Evolutionary conservation across 129 eudicot genomes (phyloP), one percentile per base, ranked within the genome.

Genomic region (Mikania micrantha): DNA sequence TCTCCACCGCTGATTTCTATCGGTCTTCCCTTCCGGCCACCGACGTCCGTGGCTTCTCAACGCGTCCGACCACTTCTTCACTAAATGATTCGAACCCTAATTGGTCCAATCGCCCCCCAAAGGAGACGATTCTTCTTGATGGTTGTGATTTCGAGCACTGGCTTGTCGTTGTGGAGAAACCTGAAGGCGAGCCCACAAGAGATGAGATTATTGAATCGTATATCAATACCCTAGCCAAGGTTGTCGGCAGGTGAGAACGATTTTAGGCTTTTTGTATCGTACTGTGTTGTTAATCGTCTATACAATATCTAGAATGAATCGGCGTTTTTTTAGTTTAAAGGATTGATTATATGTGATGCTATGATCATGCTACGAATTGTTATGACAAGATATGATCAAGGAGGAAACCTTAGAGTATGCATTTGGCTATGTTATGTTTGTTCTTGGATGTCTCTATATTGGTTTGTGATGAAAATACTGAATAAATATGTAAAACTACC

Each of bases 121-220:
- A 85, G 75, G 98, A 92, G 85, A 92, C 98, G 61, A 92, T 88
- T 11, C 54, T 92, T 74, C 91, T 92, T 17, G 95, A 88, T 24
- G 98, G 98, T 3, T 88, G 96, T 47, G 98, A 93, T 77, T 93
- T 93, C 24, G 96, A 93, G 70, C 98, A 93, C 64, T 93, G 98
- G 98, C 90, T 93, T 35, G 88, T 93, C 13, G 96, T 88, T 1
- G 29, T 87, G 70, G 95, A 93, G 63, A 79, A 77, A 54, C 98
- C 98, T 3, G 87, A 86, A 50, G 96, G 88, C 0, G 83, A 88
- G 4, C 75, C 85, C 0, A 84, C 96, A 0, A 79, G 98, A 69
- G 96, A 93, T 69, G 91, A 88, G 34, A 88, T 93, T 0, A 93
- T 93, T 35, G 92, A 88, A 12, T 36, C 64, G 10, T 93, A 93